Base-by-base conservation (phyloP, 495 filamentous ascomycete species). In the Aspergillus cavernicola region DNA sequence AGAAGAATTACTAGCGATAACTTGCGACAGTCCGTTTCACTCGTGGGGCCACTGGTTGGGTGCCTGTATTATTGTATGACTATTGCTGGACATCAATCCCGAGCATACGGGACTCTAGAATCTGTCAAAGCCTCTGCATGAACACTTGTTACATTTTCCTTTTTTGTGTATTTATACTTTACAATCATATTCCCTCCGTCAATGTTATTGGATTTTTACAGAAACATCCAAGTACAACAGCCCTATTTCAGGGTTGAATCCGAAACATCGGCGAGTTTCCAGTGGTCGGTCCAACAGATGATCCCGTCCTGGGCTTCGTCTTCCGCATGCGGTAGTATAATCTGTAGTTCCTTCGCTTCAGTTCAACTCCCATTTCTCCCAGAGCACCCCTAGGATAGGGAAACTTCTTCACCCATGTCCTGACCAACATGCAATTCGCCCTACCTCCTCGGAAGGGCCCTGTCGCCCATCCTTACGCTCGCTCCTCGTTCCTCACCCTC, bases 391-490 rank as follows among this genome's bases (percentile, higher is more conserved):
- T n/a, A 19, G 3, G 7, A 19, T 20, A 28, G 31, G 31, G 39
- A 39, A 12, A 18, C 20, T 18, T 5, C 37, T 31, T 24, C 10
- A 22, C 32, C 28, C 10, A 53, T 38, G 32, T 32, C 22, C 18
- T 33, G 32, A 15, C 19, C 58, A 71, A 58, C 55, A 97, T 97
- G 92, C 92, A 97, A 64, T 92, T 91, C 77, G 92, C 92, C 49
- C 73, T 92, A 55, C 92, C 91, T 50, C 84, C 90, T 52, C 85
- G 90, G 62, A 93, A 88, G 70, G 82, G 82, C 59, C 88, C 85
- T 51, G 80, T 84, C 59, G 80, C 87, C 47, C 83, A 85, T 47
- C 77, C 78, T 6, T 79, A 80, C 56, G 66, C 80, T 31, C 81
- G 84, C 58, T 74, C 83, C 28, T 77, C 83, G 16, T 76, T 81